These are phyloP conservation scores for Austroboletus festivus DNA, from an alignment of 768 basidiomycete species.

Conservation along the genomic window DNA sequence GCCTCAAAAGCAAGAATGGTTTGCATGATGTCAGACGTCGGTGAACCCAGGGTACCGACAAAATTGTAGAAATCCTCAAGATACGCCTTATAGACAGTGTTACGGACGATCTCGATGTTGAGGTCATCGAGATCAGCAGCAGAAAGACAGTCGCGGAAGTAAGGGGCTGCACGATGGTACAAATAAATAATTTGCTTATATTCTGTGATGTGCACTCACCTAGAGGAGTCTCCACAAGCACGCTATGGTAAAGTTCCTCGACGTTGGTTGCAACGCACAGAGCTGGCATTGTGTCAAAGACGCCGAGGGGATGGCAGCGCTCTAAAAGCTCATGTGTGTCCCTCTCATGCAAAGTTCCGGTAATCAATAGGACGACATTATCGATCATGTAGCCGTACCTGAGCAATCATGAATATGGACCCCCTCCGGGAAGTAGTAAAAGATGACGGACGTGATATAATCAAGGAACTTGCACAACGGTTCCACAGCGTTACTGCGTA, in stretches of 20 bases:
- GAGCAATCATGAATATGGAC: slow-evolving; percentile 13
- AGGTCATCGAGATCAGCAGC: slow-evolving; percentile 97
- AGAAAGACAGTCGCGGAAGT: slow-evolving; percentile 94
- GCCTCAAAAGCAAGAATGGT: slow-evolving; percentile 93
- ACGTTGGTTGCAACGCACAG: slow-evolving; percentile 99
- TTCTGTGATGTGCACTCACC: slow-evolving; percentile 51
- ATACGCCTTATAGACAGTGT: slow-evolving; percentile 98
- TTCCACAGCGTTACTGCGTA: slow-evolving; percentile 86
- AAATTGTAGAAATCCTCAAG: slow-evolving; percentile 95
- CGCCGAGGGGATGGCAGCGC: slow-evolving; percentile 93
- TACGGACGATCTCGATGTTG: slow-evolving; percentile 99
- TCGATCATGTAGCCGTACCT: slow-evolving; percentile 99
- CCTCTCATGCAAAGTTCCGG: slow-evolving; percentile 93
- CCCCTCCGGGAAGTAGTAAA: neutral
- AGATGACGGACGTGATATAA: slow-evolving; percentile 84
- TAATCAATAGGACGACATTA: slow-evolving; percentile 96
- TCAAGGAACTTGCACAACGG: slow-evolving; percentile 92
- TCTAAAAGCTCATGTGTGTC: slow-evolving; percentile 96
- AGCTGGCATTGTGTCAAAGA: slow-evolving; percentile 98
- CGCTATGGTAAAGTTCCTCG: slow-evolving; percentile 95
- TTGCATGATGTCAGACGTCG: slow-evolving; percentile 91
- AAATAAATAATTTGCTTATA: slow-evolving; percentile 4
- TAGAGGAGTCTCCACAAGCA: slow-evolving; percentile 94
- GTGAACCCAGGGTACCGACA: slow-evolving; percentile 72
- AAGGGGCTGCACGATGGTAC: slow-evolving; percentile 60